Percentiles rank a stretch among this genome's conserved stretches.
Evolutionary conservation across 2,329 filamentous ascomycete genomes (phyloP).

Genomic region (Sarocladium kiliense): DNA sequence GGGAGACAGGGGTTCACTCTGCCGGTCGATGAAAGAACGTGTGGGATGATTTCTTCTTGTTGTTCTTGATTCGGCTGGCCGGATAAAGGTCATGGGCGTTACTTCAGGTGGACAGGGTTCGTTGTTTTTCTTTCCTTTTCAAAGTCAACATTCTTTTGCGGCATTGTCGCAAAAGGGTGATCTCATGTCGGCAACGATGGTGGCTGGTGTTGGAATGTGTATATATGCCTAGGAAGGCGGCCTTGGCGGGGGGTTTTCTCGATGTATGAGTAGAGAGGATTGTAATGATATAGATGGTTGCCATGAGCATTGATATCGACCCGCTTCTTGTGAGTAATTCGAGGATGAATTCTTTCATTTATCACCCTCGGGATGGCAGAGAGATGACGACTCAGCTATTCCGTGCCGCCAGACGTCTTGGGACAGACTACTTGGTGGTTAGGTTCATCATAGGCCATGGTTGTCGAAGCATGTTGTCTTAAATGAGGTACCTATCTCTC

Average conservation of each 20-base stretch:
- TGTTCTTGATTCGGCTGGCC: conserved; percentile 6
- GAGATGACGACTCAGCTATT: too few species aligned
- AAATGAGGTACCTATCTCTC: too few species aligned
- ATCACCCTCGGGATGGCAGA: too few species aligned
- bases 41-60: background rate
- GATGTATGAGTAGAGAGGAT: conserved; percentile 2
- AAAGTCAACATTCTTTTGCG: too few species aligned
- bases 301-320: conserved; percentile 24
- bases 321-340: too few species aligned
- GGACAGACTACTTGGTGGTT: too few species aligned
- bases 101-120: background rate
- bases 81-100: background rate
- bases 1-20: background rate
- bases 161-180: background rate
- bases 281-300: conserved; percentile 10
- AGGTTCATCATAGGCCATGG: too few species aligned
- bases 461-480: too few species aligned
- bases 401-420: too few species aligned
- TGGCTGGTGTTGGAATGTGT: background rate
- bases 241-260: background rate
- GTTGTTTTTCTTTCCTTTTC: too few species aligned
- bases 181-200: background rate
- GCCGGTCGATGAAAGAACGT: background rate
- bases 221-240: conserved; percentile 4
- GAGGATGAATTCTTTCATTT: too few species aligned